Evolutionary conservation across 2,329 filamentous ascomycete species (phyloP).

Genomic region (Zymoseptoria passerinii): DNA sequence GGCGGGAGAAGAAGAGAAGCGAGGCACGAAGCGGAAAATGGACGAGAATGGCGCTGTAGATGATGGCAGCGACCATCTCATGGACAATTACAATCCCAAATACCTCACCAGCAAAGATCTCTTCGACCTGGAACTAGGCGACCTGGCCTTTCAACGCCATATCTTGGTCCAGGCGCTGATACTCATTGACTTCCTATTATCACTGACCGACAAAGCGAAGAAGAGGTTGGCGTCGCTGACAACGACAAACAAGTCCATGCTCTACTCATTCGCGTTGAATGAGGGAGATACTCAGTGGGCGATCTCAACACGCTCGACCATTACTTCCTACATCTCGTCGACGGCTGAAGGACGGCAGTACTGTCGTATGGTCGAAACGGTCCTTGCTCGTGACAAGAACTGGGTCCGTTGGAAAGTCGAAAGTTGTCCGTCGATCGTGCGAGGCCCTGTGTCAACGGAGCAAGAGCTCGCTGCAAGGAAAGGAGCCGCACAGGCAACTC

Average conservation of each 20-base stretch:
- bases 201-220: conserved; percentile 73
- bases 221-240: conserved; percentile 62
- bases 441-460: conserved; percentile 58
- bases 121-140: conserved; percentile 93
- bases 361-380: conserved; percentile 92
- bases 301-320: conserved; percentile 63
- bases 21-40: conserved; percentile 61
- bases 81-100: conserved; percentile 84
- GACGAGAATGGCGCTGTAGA: conserved; percentile 4
- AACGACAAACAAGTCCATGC: conserved; percentile 69
- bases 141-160: conserved; percentile 87
- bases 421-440: conserved; percentile 79
- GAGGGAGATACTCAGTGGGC: conserved; percentile 89
- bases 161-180: conserved; percentile 94
- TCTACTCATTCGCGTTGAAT: conserved; percentile 66
- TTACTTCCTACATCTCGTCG: conserved; percentile 65
- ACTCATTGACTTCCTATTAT: conserved; percentile 89
- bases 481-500: conserved; percentile 56
- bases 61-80: conserved; percentile 44
- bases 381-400: conserved; percentile 91
- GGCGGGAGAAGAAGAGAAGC: conserved; percentile 55
- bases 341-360: conserved; percentile 76
- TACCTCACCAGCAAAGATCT: conserved; percentile 96
- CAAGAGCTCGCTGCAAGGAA: conserved; percentile 63
- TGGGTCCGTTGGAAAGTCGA: conserved; percentile 99